These are phyloP conservation scores for Colletotrichum musae DNA, from an alignment of 2,329 filamentous ascomycete species.

Conservation along the genomic window DNA sequence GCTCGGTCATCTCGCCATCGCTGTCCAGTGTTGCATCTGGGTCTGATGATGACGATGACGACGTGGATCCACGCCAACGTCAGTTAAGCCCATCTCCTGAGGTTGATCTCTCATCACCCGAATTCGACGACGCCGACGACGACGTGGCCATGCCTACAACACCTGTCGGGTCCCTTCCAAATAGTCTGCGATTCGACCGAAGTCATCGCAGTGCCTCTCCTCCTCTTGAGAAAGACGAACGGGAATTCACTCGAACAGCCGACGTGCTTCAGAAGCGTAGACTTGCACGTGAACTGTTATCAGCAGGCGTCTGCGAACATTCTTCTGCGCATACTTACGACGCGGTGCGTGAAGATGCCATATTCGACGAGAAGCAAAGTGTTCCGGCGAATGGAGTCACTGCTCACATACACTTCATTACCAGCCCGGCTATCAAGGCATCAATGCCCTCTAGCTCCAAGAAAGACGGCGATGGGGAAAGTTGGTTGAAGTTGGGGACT, in stretches of 20 bases:
- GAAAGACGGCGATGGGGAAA: conserved; percentile 58
- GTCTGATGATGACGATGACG: conserved; percentile 74
- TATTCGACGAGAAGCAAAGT: conserved; percentile 65
- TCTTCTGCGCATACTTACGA: conserved; percentile 55
- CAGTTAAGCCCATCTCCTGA: conserved; percentile 92
- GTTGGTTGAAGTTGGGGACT: conserved; percentile 60
- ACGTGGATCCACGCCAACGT: conserved; percentile 77
- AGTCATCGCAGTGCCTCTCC: conserved; percentile 81
- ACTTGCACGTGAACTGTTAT: conserved; percentile 62
- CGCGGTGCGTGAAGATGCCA: conserved; percentile 63
- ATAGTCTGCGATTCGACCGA: conserved; percentile 56
- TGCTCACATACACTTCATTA: conserved; percentile 59
- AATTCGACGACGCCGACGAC: conserved; percentile 83
- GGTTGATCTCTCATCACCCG: conserved; percentile 88
- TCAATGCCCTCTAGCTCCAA: conserved; percentile 48
- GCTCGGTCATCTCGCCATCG: conserved; percentile 84
- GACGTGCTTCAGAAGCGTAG: conserved; percentile 82
- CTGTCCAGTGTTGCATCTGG: conserved; percentile 78
- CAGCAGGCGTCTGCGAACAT: conserved; percentile 49
- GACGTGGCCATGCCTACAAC: conserved; percentile 72
- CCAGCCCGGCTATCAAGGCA: conserved; percentile 70
- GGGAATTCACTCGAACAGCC: conserved; percentile 96
- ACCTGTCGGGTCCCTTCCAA: conserved; percentile 75
- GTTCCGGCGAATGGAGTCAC: conserved; percentile 41
- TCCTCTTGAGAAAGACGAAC: conserved; percentile 93